Evolutionary conservation across 2,329 filamentous ascomycete genomes (phyloP), one percentile per base, ranked within the genome.

Genomic region (Colletotrichum musae): DNA sequence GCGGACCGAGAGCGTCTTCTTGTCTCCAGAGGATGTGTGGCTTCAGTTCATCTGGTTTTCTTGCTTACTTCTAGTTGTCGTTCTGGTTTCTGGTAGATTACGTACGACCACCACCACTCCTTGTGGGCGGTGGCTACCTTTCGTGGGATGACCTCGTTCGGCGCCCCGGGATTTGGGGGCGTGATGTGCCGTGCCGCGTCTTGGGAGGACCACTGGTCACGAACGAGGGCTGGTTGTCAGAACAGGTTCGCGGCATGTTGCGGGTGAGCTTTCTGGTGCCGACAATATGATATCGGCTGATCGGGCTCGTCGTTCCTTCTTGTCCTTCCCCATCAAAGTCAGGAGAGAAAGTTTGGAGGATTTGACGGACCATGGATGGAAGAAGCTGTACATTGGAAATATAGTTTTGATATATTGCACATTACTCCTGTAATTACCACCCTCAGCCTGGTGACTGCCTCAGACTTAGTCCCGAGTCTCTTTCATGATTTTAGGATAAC

Each of bases 341-440:
- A 24, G 5, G 18, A 36, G 32, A 10, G 32, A 36, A 10, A 36
- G 32, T 36, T 6, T 10, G 9, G 32, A 36, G 32, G 9, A 36
- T 10, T 10, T 36, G 32, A 36, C 2, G 32, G 32, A 36, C 13
- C 28, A 47, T 9, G 24, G 18, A 1, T 2, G 16, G n/a, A 47
- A 18, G 41, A n/a, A 16, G 21, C 18, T 21, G 21, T 2, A 43
- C 13, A 6, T 15, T n/a, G 13, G 15, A 43, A 43, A 43, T 43
- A 43, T 43, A 43, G 15, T 43, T 50, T 39, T 60, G 32, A 41
- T 41, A 51, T 60, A 51, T 51, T 60, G 28, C 58, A 39, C 28
- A 5, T n/a, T 24, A 12, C n/a, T 48, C 28, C 45, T 60, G 58
- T 51, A 60, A 41, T 51, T 51, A 41, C 1, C 24, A 9, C 4